phyloP scores from a whole-genome alignment of 352 stramenopile genomes.

The Globisporangium acanthophoron region DNA sequence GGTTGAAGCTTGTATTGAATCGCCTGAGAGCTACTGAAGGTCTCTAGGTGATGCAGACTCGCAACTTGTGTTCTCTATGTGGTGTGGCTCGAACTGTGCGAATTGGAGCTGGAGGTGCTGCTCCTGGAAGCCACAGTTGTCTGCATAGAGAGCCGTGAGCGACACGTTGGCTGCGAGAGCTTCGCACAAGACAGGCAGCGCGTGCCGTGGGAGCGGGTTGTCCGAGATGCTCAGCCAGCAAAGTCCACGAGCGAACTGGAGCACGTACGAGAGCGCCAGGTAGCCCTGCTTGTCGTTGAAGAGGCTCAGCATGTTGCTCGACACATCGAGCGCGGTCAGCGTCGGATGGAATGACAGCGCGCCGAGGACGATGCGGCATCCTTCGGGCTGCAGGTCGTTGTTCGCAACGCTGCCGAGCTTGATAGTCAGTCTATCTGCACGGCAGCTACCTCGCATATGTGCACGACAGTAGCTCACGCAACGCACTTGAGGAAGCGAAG shows the following conservation, averaged over 20 bases:
- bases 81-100: neutral
- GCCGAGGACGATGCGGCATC: slow-evolving; percentile 45
- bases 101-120: slow-evolving; percentile 4
- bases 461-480: neutral
- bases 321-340: slow-evolving; percentile 52
- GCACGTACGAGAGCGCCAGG: slow-evolving; percentile 42
- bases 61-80: too few species aligned
- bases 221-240: slow-evolving; percentile 36
- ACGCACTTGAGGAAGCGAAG: slow-evolving; percentile 47
- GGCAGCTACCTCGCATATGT: too few species aligned
- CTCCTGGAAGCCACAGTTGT: slow-evolving; percentile 19
- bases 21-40: too few species aligned
- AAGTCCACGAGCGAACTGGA: slow-evolving; percentile 43
- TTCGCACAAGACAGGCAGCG: slow-evolving; percentile 13
- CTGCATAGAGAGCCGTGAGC: slow-evolving; percentile 30
- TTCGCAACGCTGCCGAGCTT: slow-evolving; percentile 25
- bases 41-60: too few species aligned
- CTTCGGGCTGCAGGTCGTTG: slow-evolving; percentile 51
- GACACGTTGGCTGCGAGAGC: slow-evolving; percentile 29
- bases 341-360: slow-evolving; percentile 46
- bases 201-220: slow-evolving; percentile 25
- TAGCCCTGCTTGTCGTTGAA: slow-evolving; percentile 55
- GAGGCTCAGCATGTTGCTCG: slow-evolving; percentile 42
- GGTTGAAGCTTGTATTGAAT: too few species aligned
- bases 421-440: too few species aligned